phyloP scores from a whole-genome alignment of 768 basidiomycete genomes.

The Calocera cornea region DNA sequence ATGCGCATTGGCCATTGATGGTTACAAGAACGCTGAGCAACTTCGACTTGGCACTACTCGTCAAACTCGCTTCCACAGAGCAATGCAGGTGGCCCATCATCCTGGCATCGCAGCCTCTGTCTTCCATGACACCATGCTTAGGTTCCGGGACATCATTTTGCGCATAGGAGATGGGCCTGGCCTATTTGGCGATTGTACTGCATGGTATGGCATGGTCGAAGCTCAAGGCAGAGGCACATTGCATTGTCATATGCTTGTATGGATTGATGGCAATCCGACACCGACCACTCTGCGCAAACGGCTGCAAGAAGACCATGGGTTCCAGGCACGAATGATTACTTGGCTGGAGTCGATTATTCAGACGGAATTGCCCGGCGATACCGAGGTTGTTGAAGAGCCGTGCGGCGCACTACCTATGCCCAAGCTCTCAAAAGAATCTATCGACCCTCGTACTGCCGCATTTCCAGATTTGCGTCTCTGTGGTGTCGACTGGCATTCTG shows the following conservation, averaged over 20 bases:
- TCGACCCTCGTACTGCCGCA: slow-evolving; percentile 17
- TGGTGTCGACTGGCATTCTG: not conserved
- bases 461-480: not conserved
- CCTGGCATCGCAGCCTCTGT: slow-evolving; percentile 31
- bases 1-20: slow-evolving; percentile 28
- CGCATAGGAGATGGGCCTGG: slow-evolving; percentile 17
- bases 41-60: slow-evolving; percentile 18
- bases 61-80: slow-evolving; percentile 23
- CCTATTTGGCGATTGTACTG: slow-evolving; percentile 24
- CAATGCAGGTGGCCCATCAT: slow-evolving; percentile 28
- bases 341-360: slow-evolving; percentile 23
- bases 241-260: slow-evolving; percentile 32
- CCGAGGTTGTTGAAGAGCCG: not conserved
- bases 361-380: slow-evolving; percentile 16
- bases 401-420: slow-evolving; percentile 7
- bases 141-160: slow-evolving; percentile 24
- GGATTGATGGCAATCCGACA: slow-evolving; percentile 27
- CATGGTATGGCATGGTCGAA: slow-evolving; percentile 32
- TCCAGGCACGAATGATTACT: slow-evolving; percentile 14
- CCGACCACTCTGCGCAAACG: slow-evolving; percentile 21
- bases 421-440: not conserved
- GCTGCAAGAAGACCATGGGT: slow-evolving; percentile 10
- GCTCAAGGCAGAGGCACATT: slow-evolving; percentile 29
- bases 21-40: slow-evolving; percentile 27
- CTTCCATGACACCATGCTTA: slow-evolving; percentile 31